Percentiles rank a stretch among this genome's conserved stretches.
These are phyloP conservation scores for Fusarium incarnatum DNA, from an alignment of 2,329 filamentous ascomycete species.

Conservation along the genomic window DNA sequence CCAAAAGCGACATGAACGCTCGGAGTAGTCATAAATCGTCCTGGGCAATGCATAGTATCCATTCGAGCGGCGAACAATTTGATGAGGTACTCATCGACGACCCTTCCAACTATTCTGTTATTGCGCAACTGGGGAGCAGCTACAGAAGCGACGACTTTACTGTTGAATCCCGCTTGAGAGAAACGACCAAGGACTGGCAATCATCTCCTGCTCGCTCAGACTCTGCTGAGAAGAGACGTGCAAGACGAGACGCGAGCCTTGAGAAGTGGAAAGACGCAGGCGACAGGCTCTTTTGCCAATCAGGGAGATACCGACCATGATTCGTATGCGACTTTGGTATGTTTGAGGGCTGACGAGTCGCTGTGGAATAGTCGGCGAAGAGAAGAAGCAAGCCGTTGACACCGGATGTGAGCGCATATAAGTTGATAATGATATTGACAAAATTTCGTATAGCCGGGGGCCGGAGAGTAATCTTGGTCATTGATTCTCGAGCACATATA, in stretches of 20 bases:
- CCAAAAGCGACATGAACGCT: not conserved
- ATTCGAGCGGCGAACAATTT: not conserved
- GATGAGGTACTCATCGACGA: slow-evolving; percentile 12
- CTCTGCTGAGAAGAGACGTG: slow-evolving; percentile 21
- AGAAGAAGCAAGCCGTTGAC: not conserved
- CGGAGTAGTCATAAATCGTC: slow-evolving; percentile 7
- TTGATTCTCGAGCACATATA: not conserved
- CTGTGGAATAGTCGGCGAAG: not conserved
- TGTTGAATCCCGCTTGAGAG: not conserved
- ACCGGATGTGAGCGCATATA: slow-evolving; percentile 6
- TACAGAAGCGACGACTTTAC: slow-evolving; percentile 12
- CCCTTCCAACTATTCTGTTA: slow-evolving; percentile 17
- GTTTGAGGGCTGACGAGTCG: not conserved
- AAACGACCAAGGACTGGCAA: not conserved
- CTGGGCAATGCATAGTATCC: slow-evolving; percentile 2
- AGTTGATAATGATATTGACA: slow-evolving; percentile 1
- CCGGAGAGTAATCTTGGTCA: not conserved
- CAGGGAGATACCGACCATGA: slow-evolving; percentile 27
- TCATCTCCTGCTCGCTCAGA: slow-evolving; percentile 3
- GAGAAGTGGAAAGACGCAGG: slow-evolving; percentile 42
- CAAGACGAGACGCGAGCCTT: slow-evolving; percentile 38
- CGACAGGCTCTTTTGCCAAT: slow-evolving; percentile 39
- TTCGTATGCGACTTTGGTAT: not conserved
- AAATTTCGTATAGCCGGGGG: not conserved
- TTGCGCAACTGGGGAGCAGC: slow-evolving; percentile 27